phyloP scores from a whole-genome alignment of 2,329 filamentous ascomycete genomes.

The Fusarium hostae region DNA sequence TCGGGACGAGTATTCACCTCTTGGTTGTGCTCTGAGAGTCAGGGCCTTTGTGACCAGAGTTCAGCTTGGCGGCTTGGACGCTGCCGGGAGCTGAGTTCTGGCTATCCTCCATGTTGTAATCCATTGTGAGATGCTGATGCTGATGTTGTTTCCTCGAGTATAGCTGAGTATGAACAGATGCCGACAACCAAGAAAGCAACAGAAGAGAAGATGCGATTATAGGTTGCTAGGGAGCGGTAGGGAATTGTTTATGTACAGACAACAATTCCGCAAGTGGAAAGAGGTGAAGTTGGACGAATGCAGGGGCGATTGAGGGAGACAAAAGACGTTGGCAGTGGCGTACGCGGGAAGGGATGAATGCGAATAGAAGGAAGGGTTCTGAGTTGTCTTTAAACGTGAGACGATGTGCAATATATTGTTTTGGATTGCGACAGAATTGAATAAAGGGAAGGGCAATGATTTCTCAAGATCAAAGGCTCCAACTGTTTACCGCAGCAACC shows the following conservation, averaged over 20 bases:
- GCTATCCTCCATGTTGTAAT: conserved; percentile 63
- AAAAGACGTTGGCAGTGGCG: conserved; percentile 15
- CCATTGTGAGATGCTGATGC: conserved; percentile 47
- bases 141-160: conserved; percentile 5
- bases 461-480: conserved; percentile 32
- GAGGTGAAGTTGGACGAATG: conserved; percentile 29
- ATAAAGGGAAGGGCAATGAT: conserved; percentile 15
- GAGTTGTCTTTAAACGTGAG: conserved; percentile 8
- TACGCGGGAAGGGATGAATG: conserved; percentile 8
- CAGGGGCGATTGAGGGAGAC: conserved; percentile 20
- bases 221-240: conserved; percentile 13
- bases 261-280: conserved; percentile 39
- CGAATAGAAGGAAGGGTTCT: conserved; percentile 3
- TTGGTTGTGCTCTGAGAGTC: conserved; percentile 82
- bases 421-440: conserved; percentile 27
- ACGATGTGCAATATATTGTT: conserved; percentile 20
- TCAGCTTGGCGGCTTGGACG: conserved; percentile 70
- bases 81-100: conserved; percentile 76
- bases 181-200: conserved; percentile 13
- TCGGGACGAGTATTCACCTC: conserved; percentile 62
- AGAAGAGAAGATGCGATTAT: conserved; percentile 1
- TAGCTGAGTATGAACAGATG: conserved; percentile 6
- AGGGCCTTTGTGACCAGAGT: conserved; percentile 64
- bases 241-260: conserved; percentile 27
- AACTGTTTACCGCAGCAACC: conserved; percentile 50